Conservation (phyloP, 768 basidiomycete genomes). For the Neoboletus magnificus region DNA sequence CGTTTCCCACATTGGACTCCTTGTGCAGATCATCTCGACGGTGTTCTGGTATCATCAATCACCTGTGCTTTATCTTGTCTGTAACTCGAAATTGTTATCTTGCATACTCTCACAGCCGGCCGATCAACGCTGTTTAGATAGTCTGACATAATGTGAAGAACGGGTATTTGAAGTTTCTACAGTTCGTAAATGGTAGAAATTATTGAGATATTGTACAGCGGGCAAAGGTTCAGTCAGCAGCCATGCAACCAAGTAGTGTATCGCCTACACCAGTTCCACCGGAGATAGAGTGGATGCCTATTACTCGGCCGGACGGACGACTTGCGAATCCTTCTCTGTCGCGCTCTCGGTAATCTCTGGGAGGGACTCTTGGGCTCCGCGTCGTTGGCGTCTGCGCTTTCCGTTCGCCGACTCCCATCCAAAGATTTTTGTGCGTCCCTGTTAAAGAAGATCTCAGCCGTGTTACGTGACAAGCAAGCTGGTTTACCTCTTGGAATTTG, state of each 20-base stretch:
- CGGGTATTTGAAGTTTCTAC: not conserved
- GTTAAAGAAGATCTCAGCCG: not conserved
- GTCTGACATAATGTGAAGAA: not conserved
- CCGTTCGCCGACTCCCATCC: slow-evolving; percentile 55
- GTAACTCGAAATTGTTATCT: not conserved
- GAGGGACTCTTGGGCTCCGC: slow-evolving; percentile 14
- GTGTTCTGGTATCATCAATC: not conserved
- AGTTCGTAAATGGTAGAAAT: not conserved
- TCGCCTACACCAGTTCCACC: not conserved
- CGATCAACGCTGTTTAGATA: not conserved
- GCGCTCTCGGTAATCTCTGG: not conserved
- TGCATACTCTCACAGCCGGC: not conserved
- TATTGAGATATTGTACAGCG: not conserved
- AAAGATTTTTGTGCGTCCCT: slow-evolving; percentile 65
- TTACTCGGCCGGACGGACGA: not conserved
- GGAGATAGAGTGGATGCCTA: not conserved
- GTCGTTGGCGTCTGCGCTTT: slow-evolving; percentile 28
- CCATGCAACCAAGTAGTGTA: not conserved
- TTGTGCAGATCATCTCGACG: not conserved
- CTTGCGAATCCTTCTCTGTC: not conserved
- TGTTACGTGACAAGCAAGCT: not conserved
- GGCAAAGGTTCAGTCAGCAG: not conserved
- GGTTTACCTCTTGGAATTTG: slow-evolving; percentile 57
- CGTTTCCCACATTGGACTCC: not conserved
- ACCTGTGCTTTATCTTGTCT: not conserved